Base-by-base conservation (phyloP, 2,329 filamentous ascomycete species). In the Fusarium sp. region DNA sequence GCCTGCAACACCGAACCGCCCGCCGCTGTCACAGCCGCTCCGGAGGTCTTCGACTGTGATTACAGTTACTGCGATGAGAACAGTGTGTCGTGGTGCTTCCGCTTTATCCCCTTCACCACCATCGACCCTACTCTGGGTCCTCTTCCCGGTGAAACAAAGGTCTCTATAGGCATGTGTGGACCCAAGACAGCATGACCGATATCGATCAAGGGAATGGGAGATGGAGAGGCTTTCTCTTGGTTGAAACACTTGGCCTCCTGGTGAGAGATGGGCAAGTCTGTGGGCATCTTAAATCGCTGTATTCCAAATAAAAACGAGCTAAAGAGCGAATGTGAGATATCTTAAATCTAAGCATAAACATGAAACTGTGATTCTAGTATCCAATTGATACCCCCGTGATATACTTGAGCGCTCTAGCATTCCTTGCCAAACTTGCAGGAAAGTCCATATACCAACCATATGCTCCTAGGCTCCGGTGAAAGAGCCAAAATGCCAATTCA, bases 41-140 rank as follows among this genome's bases (percentile, higher is more conserved):
- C 68, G 16, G 52, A 67, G 20, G 52, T 73, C 9, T 52, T 74
- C 39, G 52, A 73, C 49, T 82, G 81, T 73, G 74, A 79, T 55
- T 74, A 78, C 66, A 63, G 68, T 24, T 81, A 80, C 70, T 81
- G 80, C 73, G 77, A 79, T 63, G 76, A 78, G 41, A 70, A 74
- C 18, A 63, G 69, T 16, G 74, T 73, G 6, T 76, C 76, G 5
- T 82, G 77, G 75, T 82, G 81, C 70, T 77, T 80, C 64, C 80
- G 76, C 70, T 83, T 80, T 75, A 74, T 71, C 24, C 80, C 80
- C 18, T 66, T 81, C 43, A 81, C 78, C 9, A 71, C 72, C n/a
- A 80, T 75, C 60, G 75, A 82, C 48, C 59, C 71, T 20, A 73
- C 69, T 3, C 66, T 70, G 8, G 81, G 80, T 1, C 76, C 77